A percentile compares a stretch with the other conserved stretches of the same genome.
These are phyloP conservation scores for Hippophae rhamnoides DNA, from an alignment of 306 rosid genomes.

Conservation along the genomic window DNA sequence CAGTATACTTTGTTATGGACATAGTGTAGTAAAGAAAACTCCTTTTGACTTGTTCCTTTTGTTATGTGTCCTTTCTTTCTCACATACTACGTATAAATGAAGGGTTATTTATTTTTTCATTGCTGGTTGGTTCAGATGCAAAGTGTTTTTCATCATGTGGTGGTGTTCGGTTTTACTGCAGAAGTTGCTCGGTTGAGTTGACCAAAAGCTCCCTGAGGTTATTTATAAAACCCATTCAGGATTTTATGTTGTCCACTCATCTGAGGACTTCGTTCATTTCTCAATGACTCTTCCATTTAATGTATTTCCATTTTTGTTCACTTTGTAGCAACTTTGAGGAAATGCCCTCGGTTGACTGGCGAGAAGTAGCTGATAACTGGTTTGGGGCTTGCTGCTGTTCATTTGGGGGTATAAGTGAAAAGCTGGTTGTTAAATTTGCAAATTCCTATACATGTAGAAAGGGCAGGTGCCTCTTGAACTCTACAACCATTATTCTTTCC, in stretches of 20 bases:
- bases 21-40: not conserved
- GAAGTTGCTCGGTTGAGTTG: slow-evolving; percentile 53
- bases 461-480: slow-evolving; percentile 58
- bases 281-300: slow-evolving; percentile 4
- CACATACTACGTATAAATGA: not conserved
- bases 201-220: slow-evolving; percentile 61
- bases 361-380: slow-evolving; percentile 96
- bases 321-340: slow-evolving; percentile 63
- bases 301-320: slow-evolving; percentile 1
- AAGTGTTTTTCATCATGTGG: slow-evolving; percentile 35
- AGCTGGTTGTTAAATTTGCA: slow-evolving; percentile 63
- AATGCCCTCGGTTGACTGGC: slow-evolving; percentile 91
- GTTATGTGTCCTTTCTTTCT: not conserved
- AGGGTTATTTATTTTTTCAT: not conserved
- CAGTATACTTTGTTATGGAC: not conserved
- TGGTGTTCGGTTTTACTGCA: slow-evolving; percentile 61
- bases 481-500: slow-evolving; percentile 52
- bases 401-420: slow-evolving; percentile 87
- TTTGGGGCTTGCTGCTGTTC: slow-evolving; percentile 89
- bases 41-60: not conserved
- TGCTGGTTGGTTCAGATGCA: slow-evolving; percentile 42
- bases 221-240: not conserved
- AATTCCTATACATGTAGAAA: slow-evolving; percentile 43
- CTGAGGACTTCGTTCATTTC: not conserved
- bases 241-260: slow-evolving; percentile 3